A percentile compares a stretch with the other conserved stretches of the same genome.
Conservation (phyloP, 345 rosid genomes). For the Salix suchowensis region DNA sequence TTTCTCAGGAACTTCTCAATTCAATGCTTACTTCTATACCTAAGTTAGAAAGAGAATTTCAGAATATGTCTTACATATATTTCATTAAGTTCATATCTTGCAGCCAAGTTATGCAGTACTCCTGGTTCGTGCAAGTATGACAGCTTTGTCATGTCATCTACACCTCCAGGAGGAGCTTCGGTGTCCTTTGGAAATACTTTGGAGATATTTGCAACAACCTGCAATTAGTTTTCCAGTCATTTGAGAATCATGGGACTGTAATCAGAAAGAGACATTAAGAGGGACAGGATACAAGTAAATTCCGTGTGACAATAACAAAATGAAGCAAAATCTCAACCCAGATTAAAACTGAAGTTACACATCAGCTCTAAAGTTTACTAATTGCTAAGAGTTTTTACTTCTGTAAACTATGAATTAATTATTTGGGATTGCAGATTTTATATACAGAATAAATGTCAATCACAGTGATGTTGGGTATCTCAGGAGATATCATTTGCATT, state of each 20-base stretch:
- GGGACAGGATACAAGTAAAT: neutral
- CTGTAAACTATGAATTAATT: neutral
- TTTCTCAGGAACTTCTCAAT: conserved; percentile 8
- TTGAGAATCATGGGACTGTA: neutral
- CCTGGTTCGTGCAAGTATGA: conserved; percentile 99
- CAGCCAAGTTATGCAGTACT: conserved; percentile 82
- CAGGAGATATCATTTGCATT: conserved; percentile 8
- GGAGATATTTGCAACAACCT: conserved; percentile 79
- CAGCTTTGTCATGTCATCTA: conserved; percentile 99
- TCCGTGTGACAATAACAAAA: conserved; percentile 12
- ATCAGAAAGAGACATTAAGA: neutral
- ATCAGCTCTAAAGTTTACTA: conserved; percentile 1
- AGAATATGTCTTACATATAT: conserved; percentile 64
- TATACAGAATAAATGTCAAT: neutral
- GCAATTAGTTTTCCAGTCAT: conserved; percentile 21
- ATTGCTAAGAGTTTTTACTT: neutral
- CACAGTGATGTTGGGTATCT: conserved; percentile 1
- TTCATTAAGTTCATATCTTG: conserved; percentile 97
- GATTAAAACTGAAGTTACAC: conserved; percentile 1
- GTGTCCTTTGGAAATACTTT: conserved; percentile 90
- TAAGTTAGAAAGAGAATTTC: conserved; percentile 7
- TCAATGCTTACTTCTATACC: conserved; percentile 11
- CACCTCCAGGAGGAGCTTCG: conserved; percentile 97
- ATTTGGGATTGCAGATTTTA: neutral
- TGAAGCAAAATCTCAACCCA: conserved; percentile 9